These are phyloP conservation scores for Colletotrichum camelliae DNA, from an alignment of 2,329 filamentous ascomycete species.

Conservation along the genomic window DNA sequence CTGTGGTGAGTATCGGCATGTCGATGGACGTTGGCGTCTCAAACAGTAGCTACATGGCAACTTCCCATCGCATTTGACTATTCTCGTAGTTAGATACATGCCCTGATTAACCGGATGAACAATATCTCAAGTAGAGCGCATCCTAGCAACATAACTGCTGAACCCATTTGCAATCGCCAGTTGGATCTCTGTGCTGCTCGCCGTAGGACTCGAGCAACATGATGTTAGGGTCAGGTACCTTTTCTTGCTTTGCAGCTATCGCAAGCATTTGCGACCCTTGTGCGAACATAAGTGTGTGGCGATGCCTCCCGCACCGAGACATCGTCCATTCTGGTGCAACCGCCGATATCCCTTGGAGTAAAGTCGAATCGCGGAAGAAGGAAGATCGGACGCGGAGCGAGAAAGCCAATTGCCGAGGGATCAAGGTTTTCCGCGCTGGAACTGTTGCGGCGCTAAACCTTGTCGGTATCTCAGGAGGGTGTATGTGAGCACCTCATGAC, in stretches of 20 bases:
- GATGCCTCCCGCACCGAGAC: constrained; percentile 14
- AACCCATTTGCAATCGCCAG: neutral
- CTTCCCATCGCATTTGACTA: constrained; percentile 59
- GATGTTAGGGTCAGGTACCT: constrained; percentile 16
- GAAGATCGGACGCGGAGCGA: constrained; percentile 15
- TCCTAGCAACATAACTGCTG: neutral
- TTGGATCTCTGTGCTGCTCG: neutral
- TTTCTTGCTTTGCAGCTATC: constrained; percentile 60
- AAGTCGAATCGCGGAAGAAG: constrained; percentile 10
- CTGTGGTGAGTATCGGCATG: constrained; percentile 55
- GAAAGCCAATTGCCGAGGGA: neutral
- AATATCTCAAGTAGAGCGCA: neutral
- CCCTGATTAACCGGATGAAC: neutral
- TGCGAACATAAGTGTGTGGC: constrained; percentile 26
- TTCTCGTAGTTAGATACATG: neutral
- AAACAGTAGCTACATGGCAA: constrained; percentile 58
- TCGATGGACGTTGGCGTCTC: constrained; percentile 44
- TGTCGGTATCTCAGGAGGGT: neutral
- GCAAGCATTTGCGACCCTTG: constrained; percentile 58
- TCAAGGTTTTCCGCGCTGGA: constrained; percentile 2
- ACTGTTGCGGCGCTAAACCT: neutral
- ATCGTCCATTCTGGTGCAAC: constrained; percentile 16
- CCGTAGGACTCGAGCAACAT: neutral
- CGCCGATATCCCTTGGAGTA: neutral
- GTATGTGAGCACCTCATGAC: neutral